Evolutionary conservation across 768 basidiomycete species (phyloP).

Genomic region (Mycena latifolia): DNA sequence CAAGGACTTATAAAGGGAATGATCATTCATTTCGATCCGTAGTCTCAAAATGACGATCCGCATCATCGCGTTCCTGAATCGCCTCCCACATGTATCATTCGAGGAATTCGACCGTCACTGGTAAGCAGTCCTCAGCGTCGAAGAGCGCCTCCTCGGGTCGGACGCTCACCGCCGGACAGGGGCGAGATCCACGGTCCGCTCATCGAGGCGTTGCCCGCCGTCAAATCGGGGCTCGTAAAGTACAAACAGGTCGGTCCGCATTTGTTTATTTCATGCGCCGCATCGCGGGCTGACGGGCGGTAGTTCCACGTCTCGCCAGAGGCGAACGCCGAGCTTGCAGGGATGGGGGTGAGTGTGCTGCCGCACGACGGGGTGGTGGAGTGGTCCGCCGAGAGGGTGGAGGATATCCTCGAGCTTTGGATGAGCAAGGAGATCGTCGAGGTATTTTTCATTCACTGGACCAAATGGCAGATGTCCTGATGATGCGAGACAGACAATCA

Average conservation of each 20-base stretch:
- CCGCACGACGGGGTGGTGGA: conserved; percentile 26
- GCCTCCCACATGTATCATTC: conserved; percentile 29
- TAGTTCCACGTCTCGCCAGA: conserved; percentile 29
- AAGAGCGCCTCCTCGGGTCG: too few relatives aligned
- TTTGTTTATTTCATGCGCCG: neutral
- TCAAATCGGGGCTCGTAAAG: conserved; percentile 28
- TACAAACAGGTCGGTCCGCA: conserved; percentile 24
- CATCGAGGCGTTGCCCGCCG: conserved; percentile 24
- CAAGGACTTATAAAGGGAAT: too few relatives aligned
- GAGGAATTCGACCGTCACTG: conserved; percentile 32
- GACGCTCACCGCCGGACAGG: neutral
- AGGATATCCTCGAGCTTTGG: conserved; percentile 24
- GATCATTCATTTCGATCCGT: too few relatives aligned
- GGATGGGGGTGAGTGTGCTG: conserved; percentile 11
- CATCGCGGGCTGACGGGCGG: too few relatives aligned
- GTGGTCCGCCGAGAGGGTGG: conserved; percentile 19
- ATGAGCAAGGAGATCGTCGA: conserved; percentile 14
- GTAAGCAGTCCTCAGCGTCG: neutral
- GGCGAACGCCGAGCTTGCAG: conserved; percentile 21
- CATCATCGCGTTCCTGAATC: conserved; percentile 16
- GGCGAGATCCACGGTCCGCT: conserved; percentile 16
- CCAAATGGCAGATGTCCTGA: neutral
- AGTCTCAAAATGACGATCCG: conserved; percentile 33
- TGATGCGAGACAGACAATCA: neutral
- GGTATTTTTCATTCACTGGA: neutral